These are phyloP conservation scores for Colletotrichum gigasporum DNA, from an alignment of 2,329 filamentous ascomycete species.

Conservation along the genomic window DNA sequence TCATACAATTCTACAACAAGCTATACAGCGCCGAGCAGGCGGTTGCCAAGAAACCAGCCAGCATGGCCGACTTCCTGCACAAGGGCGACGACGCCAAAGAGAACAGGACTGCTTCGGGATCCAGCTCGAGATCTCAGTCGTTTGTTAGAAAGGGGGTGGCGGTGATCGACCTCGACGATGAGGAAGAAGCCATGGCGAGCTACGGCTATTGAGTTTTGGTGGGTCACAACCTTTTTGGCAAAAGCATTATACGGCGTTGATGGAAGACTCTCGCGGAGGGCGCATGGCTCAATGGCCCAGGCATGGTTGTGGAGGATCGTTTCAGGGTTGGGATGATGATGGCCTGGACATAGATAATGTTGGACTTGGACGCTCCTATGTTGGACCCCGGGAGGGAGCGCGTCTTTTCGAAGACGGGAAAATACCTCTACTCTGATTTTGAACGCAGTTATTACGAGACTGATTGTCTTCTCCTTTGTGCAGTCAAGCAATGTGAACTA, in stretches of 20 bases:
- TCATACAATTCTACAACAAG: constrained; percentile 85
- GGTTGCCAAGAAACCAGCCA: constrained; percentile 41
- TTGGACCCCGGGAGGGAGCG: neutral
- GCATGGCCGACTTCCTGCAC: constrained; percentile 51
- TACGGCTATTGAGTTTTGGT: constrained; percentile 49
- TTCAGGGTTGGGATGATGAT: neutral
- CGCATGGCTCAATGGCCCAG: neutral
- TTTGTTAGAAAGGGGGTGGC: constrained; percentile 33
- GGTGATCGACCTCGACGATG: constrained; percentile 54
- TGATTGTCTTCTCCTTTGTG: neutral
- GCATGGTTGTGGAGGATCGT: neutral
- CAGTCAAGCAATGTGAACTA: neutral
- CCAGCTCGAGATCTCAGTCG: constrained; percentile 19
- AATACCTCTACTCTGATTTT: constrained; percentile 13
- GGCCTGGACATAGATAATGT: constrained; percentile 12
- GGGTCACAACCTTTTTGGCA: neutral
- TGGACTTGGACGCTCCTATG: constrained; percentile 7
- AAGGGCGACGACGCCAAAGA: constrained; percentile 30
- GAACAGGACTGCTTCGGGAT: constrained; percentile 40
- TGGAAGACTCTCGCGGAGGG: neutral
- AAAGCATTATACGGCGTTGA: constrained; percentile 18
- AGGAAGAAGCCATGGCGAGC: constrained; percentile 57
- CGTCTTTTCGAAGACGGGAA: neutral
- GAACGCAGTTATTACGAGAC: neutral
- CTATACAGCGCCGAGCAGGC: constrained; percentile 77